Conservation (phyloP, 2,329 filamentous ascomycete genomes). For the Thelonectria olida region DNA sequence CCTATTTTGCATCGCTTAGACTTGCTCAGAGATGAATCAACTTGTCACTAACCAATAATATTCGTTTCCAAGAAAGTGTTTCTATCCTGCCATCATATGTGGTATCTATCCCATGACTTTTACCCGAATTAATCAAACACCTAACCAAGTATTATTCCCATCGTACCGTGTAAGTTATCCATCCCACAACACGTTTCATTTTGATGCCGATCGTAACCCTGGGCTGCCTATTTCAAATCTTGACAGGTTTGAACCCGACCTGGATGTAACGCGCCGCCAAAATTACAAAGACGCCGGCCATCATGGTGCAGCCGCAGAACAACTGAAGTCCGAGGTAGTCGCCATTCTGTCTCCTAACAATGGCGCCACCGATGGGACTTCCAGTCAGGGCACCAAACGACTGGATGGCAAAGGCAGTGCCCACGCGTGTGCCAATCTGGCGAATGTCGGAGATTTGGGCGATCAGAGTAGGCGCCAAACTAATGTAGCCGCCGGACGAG, state of each 20-base stretch:
- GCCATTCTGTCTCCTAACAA: conserved; percentile 62
- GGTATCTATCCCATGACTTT: no score
- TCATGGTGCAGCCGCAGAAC: conserved; percentile 67
- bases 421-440: conserved; percentile 74
- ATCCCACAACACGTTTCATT: background rate
- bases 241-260: conserved; percentile 46
- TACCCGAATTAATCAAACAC: no score
- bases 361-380: conserved; percentile 72
- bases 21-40: no score
- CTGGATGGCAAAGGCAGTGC: conserved; percentile 69
- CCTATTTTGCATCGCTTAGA: no score
- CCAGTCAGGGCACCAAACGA: conserved; percentile 73
- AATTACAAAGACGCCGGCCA: conserved; percentile 42
- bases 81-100: no score
- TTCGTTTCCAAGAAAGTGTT: no score
- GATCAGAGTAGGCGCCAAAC: conserved; percentile 69
- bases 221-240: conserved; percentile 39
- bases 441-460: conserved; percentile 76
- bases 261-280: conserved; percentile 45
- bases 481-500: conserved; percentile 72
- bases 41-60: no score
- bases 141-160: background rate
- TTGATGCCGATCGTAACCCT: background rate
- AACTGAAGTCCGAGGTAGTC: conserved; percentile 69
- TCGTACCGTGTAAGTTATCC: background rate